phyloP scores from a whole-genome alignment of 148 eudicot species.

The Spergularia marina region DNA sequence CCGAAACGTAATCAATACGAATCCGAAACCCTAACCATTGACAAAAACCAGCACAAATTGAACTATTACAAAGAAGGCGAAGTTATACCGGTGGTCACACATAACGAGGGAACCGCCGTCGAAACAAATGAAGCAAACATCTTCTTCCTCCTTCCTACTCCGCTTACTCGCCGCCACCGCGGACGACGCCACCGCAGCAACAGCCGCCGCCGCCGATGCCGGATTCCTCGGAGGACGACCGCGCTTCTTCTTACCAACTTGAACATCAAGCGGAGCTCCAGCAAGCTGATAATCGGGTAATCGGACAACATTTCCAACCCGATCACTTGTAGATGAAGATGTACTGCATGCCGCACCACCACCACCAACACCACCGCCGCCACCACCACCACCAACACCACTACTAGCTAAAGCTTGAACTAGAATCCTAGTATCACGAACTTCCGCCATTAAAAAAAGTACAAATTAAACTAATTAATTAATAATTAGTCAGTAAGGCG shows the following conservation, averaged over 20 bases:
- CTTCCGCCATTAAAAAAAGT: slow-evolving; percentile 26
- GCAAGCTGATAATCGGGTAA: slow-evolving; percentile 29
- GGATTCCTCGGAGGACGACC: slow-evolving; percentile 63
- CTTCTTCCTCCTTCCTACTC: slow-evolving; percentile 62
- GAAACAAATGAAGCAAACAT: slow-evolving; percentile 90
- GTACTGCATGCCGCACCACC: not conserved
- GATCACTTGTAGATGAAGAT: slow-evolving; percentile 13
- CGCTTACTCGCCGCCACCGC: slow-evolving; percentile 30
- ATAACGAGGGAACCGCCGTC: slow-evolving; percentile 88
- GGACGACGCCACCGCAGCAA: not conserved
- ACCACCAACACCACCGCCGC: not conserved
- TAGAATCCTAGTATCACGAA: not conserved
- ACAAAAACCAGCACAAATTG: not conserved
- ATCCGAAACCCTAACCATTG: slow-evolving; percentile 20
- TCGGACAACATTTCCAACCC: slow-evolving; percentile 19
- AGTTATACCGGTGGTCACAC: slow-evolving; percentile 72
- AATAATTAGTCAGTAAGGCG: no score
- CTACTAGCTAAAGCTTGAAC: slow-evolving; percentile 23
- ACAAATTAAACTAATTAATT: not conserved
- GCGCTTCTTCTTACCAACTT: slow-evolving; percentile 43
- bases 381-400: not conserved
- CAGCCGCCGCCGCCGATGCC: slow-evolving; percentile 28
- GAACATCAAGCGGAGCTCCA: slow-evolving; percentile 28
- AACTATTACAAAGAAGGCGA: not conserved
- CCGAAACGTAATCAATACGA: no score